phyloP scores from a whole-genome alignment of 345 rosid genomes.

The Limnanthes douglasii region DNA sequence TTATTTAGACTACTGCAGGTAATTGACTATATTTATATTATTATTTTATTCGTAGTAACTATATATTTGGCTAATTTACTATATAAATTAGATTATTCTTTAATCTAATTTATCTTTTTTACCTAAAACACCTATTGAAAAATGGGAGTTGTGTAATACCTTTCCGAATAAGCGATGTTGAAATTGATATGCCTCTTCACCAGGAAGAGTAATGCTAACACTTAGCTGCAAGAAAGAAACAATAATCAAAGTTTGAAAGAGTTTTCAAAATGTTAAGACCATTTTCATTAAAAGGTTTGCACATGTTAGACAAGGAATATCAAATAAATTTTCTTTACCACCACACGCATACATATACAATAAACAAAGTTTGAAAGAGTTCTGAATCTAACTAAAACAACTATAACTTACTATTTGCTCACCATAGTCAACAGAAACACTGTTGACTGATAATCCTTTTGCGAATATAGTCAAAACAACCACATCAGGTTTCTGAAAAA shows the following conservation, averaged over 20 bases:
- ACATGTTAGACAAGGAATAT: too few species aligned
- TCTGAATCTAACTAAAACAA: too few species aligned
- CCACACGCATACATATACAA: too few species aligned
- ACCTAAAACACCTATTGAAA: background rate
- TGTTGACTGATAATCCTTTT: constrained; percentile 46
- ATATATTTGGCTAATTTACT: too few species aligned
- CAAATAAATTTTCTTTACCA: too few species aligned
- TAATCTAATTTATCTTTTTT: too few species aligned
- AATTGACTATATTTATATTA: too few species aligned
- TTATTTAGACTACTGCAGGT: too few species aligned
- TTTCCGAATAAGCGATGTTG: constrained; percentile 88
- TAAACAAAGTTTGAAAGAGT: background rate
- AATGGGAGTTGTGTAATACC: constrained; percentile 22
- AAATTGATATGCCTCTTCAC: constrained; percentile 54
- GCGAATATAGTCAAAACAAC: constrained; percentile 82
- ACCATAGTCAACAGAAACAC: constrained; percentile 54
- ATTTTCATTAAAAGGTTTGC: too few species aligned
- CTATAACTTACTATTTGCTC: constrained; percentile 73
- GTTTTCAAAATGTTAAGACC: background rate
- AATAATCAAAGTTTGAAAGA: background rate
- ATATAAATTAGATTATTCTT: background rate
- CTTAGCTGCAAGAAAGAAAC: constrained; percentile 46
- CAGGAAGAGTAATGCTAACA: constrained; percentile 50
- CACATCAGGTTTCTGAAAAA: constrained; percentile 81
- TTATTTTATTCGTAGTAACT: too few species aligned